Evolutionary conservation across 2,329 filamentous ascomycete species (phyloP).

Genomic region (Fonsecaea erecta): DNA sequence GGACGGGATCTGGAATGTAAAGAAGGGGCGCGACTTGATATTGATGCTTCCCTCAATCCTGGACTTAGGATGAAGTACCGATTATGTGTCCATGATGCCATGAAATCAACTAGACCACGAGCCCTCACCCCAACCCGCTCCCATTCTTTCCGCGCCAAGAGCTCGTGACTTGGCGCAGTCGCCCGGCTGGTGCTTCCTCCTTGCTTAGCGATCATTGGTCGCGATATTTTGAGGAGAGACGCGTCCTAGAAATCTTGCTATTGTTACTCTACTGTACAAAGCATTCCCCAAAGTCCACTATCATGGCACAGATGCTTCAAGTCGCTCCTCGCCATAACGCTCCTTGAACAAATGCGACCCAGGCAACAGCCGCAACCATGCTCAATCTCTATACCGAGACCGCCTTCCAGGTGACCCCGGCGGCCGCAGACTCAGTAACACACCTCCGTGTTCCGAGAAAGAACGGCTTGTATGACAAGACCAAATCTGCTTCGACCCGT

Average conservation of each 20-base stretch:
- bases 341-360: conserved; percentile 24
- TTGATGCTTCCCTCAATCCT: neutral
- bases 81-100: too few relatives aligned
- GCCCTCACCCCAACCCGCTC: too few relatives aligned
- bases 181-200: neutral
- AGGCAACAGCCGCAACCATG: conserved; percentile 26
- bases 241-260: conserved; percentile 2
- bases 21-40: neutral
- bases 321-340: neutral
- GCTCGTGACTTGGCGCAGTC: neutral
- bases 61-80: neutral
- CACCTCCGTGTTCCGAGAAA: conserved; percentile 31
- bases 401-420: conserved; percentile 33
- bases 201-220: neutral
- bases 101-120: neutral
- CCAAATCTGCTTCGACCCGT: conserved; percentile 28
- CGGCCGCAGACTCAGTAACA: conserved; percentile 25
- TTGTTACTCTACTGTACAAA: neutral
- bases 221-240: conserved; percentile 2
- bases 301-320: neutral
- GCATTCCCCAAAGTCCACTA: neutral
- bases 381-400: conserved; percentile 39
- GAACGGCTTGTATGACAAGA: conserved; percentile 34
- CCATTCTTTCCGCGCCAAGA: neutral
- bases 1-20: neutral